Base-by-base conservation (phyloP, 2,329 filamentous ascomycete genomes). In the Diplodia mutila region DNA sequence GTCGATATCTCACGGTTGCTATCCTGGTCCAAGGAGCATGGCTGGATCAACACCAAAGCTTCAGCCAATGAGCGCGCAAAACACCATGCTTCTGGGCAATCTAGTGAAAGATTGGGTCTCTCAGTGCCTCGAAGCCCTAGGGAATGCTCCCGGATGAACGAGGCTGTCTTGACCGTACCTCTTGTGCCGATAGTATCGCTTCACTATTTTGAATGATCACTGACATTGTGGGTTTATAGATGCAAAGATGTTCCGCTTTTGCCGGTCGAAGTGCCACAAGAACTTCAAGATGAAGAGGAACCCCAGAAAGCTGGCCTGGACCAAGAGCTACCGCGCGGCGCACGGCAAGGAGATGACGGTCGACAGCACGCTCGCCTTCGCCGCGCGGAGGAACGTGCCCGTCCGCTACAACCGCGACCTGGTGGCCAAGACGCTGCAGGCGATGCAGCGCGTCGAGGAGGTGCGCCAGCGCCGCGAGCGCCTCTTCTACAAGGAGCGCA, bases 271-370 rank as follows among this genome's bases (percentile, higher is more conserved):
- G 84, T 89, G 86, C 80, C 87, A 89, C 79, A 87, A 87, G 70
- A 81, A 81, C 85, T 97, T 96, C 88, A 95, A 96, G 83, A 97
- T 97, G 92, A 97, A 97, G 91, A 90, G 95, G 73, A 97, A 98
- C 83, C 94, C 94, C 42, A 90, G 94, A 79, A 97, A 97, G 57
- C 88, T 98, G 74, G 95, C 93, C 82, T 97, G 94, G 95, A 97
- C 94, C 70, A 97, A 97, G 85, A 89, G 92, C 64, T 94, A 94
- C 86, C 91, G 93, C 76, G 59, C 59, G 46, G 88, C 90, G 21
- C 90, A 91, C 68, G 92, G 92, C 83, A 96, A 93, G 84, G 86
- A 89, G 78, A 89, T 69, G 66, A 67, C 64, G 89, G 94, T 98
- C 81, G 95, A 99, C 85, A 91, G 89, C 75, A 97, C 94, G 37